phyloP scores from a whole-genome alignment of 805 yeast genomes.

The Candida tammaniensis region DNA sequence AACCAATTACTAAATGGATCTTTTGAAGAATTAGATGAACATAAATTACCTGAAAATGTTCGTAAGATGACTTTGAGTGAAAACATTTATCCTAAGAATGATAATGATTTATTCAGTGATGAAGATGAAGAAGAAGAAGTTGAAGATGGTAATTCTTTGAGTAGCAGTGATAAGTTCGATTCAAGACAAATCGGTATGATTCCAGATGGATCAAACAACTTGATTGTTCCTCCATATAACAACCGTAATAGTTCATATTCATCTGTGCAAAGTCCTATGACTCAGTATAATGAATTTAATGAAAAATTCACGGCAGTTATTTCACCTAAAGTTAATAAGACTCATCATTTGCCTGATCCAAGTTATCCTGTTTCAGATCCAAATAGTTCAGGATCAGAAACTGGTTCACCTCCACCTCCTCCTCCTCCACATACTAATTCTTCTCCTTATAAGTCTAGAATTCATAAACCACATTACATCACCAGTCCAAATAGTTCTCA shows the following conservation, averaged over 20 bases:
- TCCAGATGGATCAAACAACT: slow-evolving; percentile 2
- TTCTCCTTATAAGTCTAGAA: slow-evolving; percentile 14
- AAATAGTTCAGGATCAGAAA: slow-evolving; percentile 10
- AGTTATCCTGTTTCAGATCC: slow-evolving; percentile 1
- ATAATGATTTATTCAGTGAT: slow-evolving; percentile 36
- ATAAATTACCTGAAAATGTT: slow-evolving; percentile 30
- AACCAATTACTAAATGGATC: slow-evolving; percentile 36
- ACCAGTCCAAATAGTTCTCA: slow-evolving; percentile 30
- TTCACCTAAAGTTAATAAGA: slow-evolving; percentile 9
- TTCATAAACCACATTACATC: slow-evolving; percentile 29
- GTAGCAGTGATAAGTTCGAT: slow-evolving; percentile 19
- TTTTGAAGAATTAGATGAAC: slow-evolving; percentile 32
- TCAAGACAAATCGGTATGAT: slow-evolving; percentile 18
- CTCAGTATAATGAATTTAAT: slow-evolving; percentile 42
- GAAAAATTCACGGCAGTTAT: slow-evolving; percentile 26
- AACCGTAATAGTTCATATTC: slow-evolving; percentile 33
- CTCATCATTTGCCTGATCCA: too few species aligned
- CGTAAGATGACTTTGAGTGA: slow-evolving; percentile 26
- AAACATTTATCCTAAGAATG: slow-evolving; percentile 35
- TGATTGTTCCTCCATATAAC: slow-evolving; percentile 15
- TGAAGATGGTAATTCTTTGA: slow-evolving; percentile 13
- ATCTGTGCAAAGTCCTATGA: slow-evolving; percentile 41
- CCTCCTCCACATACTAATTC: slow-evolving; percentile 19
- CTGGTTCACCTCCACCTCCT: slow-evolving; percentile 20
- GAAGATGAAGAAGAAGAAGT: slow-evolving; percentile 23